Evolutionary conservation across 139 green algal genomes (phyloP).

Genomic region (Chlorella sp.): DNA sequence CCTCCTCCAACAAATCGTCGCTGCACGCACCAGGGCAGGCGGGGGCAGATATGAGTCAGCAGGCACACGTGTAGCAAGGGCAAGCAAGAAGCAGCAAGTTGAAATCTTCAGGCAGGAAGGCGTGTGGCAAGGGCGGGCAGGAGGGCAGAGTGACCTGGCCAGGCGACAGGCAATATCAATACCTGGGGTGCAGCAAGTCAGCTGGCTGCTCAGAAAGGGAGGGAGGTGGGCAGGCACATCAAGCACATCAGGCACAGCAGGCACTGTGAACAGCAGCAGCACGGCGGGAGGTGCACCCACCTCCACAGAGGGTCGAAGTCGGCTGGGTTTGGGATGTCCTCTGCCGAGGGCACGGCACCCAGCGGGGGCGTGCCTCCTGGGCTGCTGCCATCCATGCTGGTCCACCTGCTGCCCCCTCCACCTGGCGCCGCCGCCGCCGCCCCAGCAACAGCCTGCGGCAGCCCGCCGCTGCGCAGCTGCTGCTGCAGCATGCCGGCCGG

Average conservation of each 20-base stretch:
- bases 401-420: not conserved
- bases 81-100: not conserved
- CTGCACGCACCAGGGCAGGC: not conserved
- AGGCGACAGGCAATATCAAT: too few species aligned
- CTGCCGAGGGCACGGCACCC: not conserved
- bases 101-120: not conserved
- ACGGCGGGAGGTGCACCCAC: not conserved
- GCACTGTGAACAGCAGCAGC: too few species aligned
- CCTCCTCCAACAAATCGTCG: constrained; percentile 17
- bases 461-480: not conserved
- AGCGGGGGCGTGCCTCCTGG: constrained; percentile 5
- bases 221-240: not conserved
- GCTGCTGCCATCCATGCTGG: constrained; percentile 32
- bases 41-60: too few species aligned
- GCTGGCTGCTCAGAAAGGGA: not conserved
- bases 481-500: constrained; percentile 20
- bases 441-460: not conserved
- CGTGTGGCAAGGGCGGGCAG: too few species aligned
- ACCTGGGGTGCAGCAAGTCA: not conserved
- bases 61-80: not conserved
- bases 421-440: not conserved
- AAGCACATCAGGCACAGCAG: too few species aligned
- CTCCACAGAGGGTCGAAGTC: constrained; percentile 41
- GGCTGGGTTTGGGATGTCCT: constrained; percentile 30
- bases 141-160: not conserved